Base-by-base conservation (phyloP, 495 filamentous ascomycete species). In the Trichoderma erinaceum region DNA sequence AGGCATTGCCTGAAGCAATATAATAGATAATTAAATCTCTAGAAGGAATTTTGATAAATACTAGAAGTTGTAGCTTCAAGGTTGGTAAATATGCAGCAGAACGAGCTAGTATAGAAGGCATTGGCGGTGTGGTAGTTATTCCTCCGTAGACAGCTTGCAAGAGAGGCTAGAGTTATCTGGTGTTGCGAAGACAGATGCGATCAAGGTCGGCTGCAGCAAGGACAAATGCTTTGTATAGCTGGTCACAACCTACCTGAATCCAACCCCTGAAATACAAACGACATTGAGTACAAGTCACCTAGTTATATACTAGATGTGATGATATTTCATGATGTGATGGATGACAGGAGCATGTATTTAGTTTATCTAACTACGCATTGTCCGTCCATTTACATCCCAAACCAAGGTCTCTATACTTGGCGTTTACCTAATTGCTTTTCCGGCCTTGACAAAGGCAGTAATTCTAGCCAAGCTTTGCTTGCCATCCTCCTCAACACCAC, bases 401-500 rank as follows among this genome's bases (percentile, higher is more conserved):
- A 1, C 3, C 13, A 15, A 46, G 12, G 3, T 46, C 43, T 46
- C 43, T 15, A 16, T 46, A 11, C 12, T 46, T 46, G 43, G 6
- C 50, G 29, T 65, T 67, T 78, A 82, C 69, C 78, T 74, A 67
- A 82, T 77, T 16, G 73, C 71, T 78, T 93, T 96, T 1, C 87
- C 91, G 52, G 85, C 87, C 72, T 82, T 80, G 10, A 98, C 84
- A 78, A 99, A 99, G 13, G 80, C 86, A 69, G 81, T 79, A 68
- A 99, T 97, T 80, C 91, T 96, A 67, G 88, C 86, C 65, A 92
- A 63, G 77, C 89, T 90, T 74, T 99, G 96, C 73, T 81, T 76
- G 11, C 94, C 95, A 70, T 90, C 84, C 29, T 85, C 86, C 80
- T 99, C 95, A 15, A 99, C 92, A 0, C 95, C 95, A 72, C 91